Evolutionary conservation across 1,284 basidiomycete species (phyloP).

Genomic region (Moniliella sp.): DNA sequence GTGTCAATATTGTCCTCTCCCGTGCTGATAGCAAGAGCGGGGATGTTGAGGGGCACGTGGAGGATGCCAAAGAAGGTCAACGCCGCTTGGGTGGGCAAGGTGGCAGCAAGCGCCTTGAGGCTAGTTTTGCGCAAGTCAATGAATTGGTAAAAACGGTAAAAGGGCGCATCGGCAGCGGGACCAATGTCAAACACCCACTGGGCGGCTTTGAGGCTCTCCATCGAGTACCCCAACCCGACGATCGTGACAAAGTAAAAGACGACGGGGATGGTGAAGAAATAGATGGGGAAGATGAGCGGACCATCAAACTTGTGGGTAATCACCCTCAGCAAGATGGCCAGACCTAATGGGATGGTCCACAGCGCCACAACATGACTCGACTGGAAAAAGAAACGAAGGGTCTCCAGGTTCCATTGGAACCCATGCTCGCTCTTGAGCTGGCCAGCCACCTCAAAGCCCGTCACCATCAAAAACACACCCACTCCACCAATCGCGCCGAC

Average conservation of each 20-base stretch:
- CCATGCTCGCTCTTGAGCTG: slow-evolving; percentile 55
- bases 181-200: slow-evolving; percentile 83
- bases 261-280: slow-evolving; percentile 59
- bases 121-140: slow-evolving; percentile 26
- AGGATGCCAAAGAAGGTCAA: slow-evolving; percentile 69
- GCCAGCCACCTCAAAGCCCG: slow-evolving; percentile 52
- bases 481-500: slow-evolving; percentile 79
- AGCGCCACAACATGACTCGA: slow-evolving; percentile 44
- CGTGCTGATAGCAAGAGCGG: slow-evolving; percentile 78
- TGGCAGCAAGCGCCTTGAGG: slow-evolving; percentile 30
- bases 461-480: slow-evolving; percentile 54
- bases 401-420: slow-evolving; percentile 48
- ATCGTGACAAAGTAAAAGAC: slow-evolving; percentile 54
- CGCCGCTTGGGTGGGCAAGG: slow-evolving; percentile 36
- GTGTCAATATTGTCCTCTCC: slow-evolving; percentile 72
- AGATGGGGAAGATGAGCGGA: slow-evolving; percentile 74
- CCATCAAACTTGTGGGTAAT: slow-evolving; percentile 63
- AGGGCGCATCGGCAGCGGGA: slow-evolving; percentile 15
- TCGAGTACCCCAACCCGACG: slow-evolving; percentile 45
- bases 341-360: slow-evolving; percentile 53
- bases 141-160: slow-evolving; percentile 31
- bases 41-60: slow-evolving; percentile 52
- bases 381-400: slow-evolving; percentile 39
- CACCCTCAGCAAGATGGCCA: slow-evolving; percentile 57
- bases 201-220: slow-evolving; percentile 43